Base-by-base conservation (phyloP, 1,139 yeast species). In the Geotrichum candidum region DNA sequence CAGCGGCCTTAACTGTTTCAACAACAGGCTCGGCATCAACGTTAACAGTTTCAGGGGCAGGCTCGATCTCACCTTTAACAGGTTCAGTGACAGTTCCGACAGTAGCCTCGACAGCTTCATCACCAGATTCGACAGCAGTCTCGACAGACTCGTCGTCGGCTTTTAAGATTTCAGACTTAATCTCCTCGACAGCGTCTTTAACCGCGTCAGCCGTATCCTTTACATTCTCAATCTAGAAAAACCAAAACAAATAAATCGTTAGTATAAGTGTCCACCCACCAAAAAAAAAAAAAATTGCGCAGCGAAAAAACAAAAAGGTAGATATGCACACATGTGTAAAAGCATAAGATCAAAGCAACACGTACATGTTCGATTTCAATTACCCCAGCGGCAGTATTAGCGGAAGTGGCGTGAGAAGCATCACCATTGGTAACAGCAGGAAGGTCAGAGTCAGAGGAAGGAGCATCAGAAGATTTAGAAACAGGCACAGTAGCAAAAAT, bases 361-460 rank as follows among this genome's bases (percentile, higher is more conserved):
- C 57, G 48, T 31, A 54, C 55, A 46, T 35, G 54, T 46, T 53
- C 61, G 45, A 45, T 31, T 31, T 53, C 53, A 50, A 57, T 53
- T n/a, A 41, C 45, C 11, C 35, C 56, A 15, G 53, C 41, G 9
- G 48, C 18, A 15, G 45, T 46, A 22, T 22, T 35, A 7, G 27
- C 25, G 7, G 56, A 25, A 51, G 56, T 54, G 29, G 51, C 55
- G 6, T 53, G 46, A 22, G 58, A 46, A 18, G 48, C 18, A 15
- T 54, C 58, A 33, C 51, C 55, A 38, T 25, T 46, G 41, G 53
- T 25, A 23, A 55, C 59, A 45, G 52, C 45, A 13, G 58, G 31
- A 46, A 10, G 10, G 13, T 54, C 51, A 9, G 45, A 38, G 54
- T 25, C 51, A 41, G 51, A 11, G 33, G 54, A 13, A 25, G 55